These are phyloP conservation scores for Naganishia liquefaciens DNA, from an alignment of 1,284 basidiomycete species.

Conservation along the genomic window DNA sequence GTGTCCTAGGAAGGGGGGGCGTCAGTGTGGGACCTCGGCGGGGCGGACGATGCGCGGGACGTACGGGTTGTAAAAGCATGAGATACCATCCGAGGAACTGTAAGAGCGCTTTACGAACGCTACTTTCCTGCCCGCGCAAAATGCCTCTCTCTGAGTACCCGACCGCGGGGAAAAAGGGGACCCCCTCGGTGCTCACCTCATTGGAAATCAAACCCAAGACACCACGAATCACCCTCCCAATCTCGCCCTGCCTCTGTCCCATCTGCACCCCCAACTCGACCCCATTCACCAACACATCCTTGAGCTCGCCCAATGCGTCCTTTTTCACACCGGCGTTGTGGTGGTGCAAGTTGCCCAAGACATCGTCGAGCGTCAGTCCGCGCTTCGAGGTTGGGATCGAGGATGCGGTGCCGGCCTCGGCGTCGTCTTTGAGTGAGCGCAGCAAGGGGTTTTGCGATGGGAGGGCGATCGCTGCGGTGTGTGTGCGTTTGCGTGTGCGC, in stretches of 20 bases:
- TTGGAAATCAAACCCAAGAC: constrained; percentile 74
- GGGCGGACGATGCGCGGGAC: constrained; percentile 35
- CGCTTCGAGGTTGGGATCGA: constrained; percentile 69
- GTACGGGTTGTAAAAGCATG: constrained; percentile 64
- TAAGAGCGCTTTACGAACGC: constrained; percentile 56
- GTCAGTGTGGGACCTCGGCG: constrained; percentile 11
- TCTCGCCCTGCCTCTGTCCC: constrained; percentile 51
- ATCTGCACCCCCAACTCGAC: constrained; percentile 60
- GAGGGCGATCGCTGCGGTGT: constrained; percentile 79
- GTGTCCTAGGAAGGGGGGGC: constrained; percentile 60
- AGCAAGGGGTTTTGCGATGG: constrained; percentile 68
- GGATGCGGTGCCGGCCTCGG: constrained; percentile 46
- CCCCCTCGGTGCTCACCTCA: constrained; percentile 62
- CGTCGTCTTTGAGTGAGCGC: constrained; percentile 40
- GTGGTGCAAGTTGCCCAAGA: constrained; percentile 78
- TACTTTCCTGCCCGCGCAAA: constrained; percentile 45
- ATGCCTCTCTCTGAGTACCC: constrained; percentile 58
- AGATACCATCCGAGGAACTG: constrained; percentile 68
- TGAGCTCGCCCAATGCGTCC: constrained; percentile 78
- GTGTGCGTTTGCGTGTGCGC: too few relatives aligned
- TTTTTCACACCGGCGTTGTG: constrained; percentile 73
- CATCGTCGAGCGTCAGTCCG: constrained; percentile 74
- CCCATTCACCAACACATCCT: constrained; percentile 73
- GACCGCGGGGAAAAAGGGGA: constrained; percentile 68
- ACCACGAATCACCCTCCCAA: constrained; percentile 67